phyloP scores from a whole-genome alignment of 2,329 filamentous ascomycete genomes.

The Bisporella sp. region DNA sequence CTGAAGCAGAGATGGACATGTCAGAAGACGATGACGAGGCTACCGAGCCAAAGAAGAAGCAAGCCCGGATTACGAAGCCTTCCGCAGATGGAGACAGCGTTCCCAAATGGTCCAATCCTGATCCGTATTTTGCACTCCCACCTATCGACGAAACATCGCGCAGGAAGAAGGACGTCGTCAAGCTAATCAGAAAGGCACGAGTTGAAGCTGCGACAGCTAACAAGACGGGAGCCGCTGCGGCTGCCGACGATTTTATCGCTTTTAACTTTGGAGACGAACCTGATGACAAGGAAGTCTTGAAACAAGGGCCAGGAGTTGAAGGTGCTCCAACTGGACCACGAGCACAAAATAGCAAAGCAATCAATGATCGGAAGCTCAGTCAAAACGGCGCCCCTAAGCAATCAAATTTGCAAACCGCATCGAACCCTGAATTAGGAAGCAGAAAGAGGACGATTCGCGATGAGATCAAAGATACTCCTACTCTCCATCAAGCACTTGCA shows the following conservation, averaged over 20 bases:
- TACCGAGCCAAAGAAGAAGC: conserved; percentile 37
- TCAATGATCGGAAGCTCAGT: not conserved
- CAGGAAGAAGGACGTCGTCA: conserved; percentile 82
- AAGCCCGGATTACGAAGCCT: conserved; percentile 30
- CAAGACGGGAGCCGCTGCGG: conserved; percentile 44
- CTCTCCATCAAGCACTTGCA: conserved; percentile 22
- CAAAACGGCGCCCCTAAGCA: not conserved
- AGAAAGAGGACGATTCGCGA: conserved; percentile 72
- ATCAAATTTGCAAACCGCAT: conserved; percentile 18
- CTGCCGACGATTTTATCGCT: conserved; percentile 82
- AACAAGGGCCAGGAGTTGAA: conserved; percentile 2
- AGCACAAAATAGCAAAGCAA: not conserved
- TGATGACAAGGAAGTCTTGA: conserved; percentile 16
- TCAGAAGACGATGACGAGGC: conserved; percentile 36
- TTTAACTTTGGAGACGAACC: conserved; percentile 46
- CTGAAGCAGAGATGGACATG: conserved; percentile 55
- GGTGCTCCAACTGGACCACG: conserved; percentile 22
- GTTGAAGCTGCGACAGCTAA: conserved; percentile 44
- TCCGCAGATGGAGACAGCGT: conserved; percentile 35
- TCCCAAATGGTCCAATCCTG: conserved; percentile 92
- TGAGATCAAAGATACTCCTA: conserved; percentile 37
- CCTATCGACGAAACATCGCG: conserved; percentile 65
- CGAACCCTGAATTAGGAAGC: conserved; percentile 46
- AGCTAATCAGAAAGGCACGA: conserved; percentile 85
- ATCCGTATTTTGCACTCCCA: conserved; percentile 84